Evolutionary conservation across 192 early-diverging fungal species (phyloP).

Genomic region (Allomyces javanicus): DNA sequence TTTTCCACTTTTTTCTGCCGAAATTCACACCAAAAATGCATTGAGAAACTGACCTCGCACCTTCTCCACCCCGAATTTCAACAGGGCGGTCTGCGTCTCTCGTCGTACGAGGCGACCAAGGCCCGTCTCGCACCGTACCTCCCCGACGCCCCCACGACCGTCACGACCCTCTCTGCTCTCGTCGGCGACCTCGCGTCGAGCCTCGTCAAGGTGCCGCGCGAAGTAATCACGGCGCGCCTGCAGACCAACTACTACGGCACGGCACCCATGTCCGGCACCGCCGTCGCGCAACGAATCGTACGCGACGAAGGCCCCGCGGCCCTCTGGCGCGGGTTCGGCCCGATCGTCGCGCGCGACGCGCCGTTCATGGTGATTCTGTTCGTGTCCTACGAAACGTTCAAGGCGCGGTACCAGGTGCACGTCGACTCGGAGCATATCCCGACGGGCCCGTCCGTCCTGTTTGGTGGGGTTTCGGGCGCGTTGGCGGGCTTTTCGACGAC

Average conservation of each 20-base stretch:
- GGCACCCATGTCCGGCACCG: slow-evolving; percentile 15
- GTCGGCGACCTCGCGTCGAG: slow-evolving; percentile 48
- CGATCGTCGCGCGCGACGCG: slow-evolving; percentile 45
- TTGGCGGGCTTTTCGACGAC: slow-evolving; percentile 55
- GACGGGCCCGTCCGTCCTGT: slow-evolving; percentile 40
- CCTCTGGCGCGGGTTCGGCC: slow-evolving; percentile 49
- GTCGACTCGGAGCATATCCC: slow-evolving; percentile 33
- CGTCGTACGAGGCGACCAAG: slow-evolving; percentile 50
- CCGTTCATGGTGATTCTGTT: slow-evolving; percentile 64
- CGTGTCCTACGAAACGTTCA: slow-evolving; percentile 54
- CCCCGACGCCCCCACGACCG: slow-evolving; percentile 23
- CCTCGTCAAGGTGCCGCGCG: slow-evolving; percentile 56
- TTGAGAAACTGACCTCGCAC: background rate
- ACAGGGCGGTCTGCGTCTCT: slow-evolving; percentile 45
- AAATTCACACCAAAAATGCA: too few relatives aligned
- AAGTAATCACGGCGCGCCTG: slow-evolving; percentile 49
- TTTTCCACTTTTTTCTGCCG: background rate
- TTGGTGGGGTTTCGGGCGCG: slow-evolving; percentile 51
- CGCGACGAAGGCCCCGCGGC: slow-evolving; percentile 35
- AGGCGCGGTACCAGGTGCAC: slow-evolving; percentile 15
- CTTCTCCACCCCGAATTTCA: background rate
- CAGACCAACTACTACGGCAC: slow-evolving; percentile 40
- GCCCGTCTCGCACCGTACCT: slow-evolving; percentile 20
- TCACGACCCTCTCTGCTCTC: slow-evolving; percentile 48
- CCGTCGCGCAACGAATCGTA: slow-evolving; percentile 31